phyloP scores from a whole-genome alignment of 768 basidiomycete genomes.

The Mycena amicta region DNA sequence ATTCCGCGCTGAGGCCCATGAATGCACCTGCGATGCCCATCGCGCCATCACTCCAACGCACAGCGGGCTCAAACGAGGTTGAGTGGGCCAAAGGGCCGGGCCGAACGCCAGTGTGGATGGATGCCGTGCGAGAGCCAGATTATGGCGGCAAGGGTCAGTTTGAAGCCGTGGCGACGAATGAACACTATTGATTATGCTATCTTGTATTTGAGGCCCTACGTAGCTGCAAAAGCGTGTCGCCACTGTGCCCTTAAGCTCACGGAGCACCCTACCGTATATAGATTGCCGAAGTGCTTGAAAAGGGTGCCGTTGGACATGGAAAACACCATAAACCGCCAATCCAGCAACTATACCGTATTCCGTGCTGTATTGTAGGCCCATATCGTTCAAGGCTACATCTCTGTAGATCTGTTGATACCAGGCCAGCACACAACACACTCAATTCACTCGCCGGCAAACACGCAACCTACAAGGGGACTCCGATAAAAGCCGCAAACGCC shows the following conservation, averaged over 20 bases:
- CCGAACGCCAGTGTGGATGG: neutral
- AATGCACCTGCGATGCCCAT: neutral
- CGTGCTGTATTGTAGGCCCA: neutral
- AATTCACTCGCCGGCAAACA: too few relatives aligned
- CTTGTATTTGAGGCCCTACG: neutral
- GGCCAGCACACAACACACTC: too few relatives aligned
- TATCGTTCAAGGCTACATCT: too few relatives aligned
- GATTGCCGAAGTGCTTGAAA: neutral
- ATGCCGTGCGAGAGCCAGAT: neutral
- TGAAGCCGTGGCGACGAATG: neutral
- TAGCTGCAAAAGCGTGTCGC: neutral
- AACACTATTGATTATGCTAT: neutral
- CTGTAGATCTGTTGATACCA: too few relatives aligned
- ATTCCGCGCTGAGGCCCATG: conserved; percentile 15
- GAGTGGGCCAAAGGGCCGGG: neutral
- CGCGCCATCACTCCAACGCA: neutral
- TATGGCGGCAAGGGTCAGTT: neutral
- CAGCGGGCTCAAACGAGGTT: neutral
- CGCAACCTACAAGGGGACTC: too few relatives aligned
- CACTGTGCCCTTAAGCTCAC: neutral
- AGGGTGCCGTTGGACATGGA: neutral
- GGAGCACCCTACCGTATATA: neutral
- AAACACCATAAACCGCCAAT: neutral
- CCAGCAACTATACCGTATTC: neutral
- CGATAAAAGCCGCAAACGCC: too few relatives aligned